Conservation (phyloP, 225 moss, liverwort and hornwort genomes). For the Polytrichum commune region DNA sequence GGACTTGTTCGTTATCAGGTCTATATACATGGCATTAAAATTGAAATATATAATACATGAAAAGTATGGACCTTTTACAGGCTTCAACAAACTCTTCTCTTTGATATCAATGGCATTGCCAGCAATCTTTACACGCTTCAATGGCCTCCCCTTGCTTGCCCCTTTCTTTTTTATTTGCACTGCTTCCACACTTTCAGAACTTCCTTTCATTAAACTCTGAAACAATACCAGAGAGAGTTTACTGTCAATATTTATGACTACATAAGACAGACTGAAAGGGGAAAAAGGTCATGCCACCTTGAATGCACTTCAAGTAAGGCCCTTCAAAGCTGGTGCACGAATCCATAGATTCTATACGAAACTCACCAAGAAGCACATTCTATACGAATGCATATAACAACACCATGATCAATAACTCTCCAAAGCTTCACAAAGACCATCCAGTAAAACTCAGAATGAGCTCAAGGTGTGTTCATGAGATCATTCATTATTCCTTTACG, state of each 20-base stretch:
- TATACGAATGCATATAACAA: too few relatives aligned
- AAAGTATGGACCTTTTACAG: conserved; percentile 55
- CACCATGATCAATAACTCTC: too few relatives aligned
- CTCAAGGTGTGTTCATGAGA: too few relatives aligned
- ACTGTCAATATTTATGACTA: background rate
- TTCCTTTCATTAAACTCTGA: conserved; percentile 38
- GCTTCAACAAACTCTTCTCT: conserved; percentile 34
- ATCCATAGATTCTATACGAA: background rate
- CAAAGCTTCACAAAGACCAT: too few relatives aligned
- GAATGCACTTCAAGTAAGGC: too few relatives aligned
- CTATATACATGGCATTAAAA: too few relatives aligned
- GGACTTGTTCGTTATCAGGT: too few relatives aligned
- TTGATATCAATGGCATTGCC: conserved; percentile 28
- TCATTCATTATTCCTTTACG: too few relatives aligned
- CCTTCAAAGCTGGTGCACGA: background rate
- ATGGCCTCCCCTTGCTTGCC: conserved; percentile 45
- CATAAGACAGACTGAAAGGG: too few relatives aligned
- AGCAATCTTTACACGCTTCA: conserved; percentile 69
- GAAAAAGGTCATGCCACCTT: background rate
- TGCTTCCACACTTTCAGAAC: conserved; percentile 38
- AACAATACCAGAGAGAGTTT: conserved; percentile 5
- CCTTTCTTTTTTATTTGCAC: conserved; percentile 60
- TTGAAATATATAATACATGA: too few relatives aligned
- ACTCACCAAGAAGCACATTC: too few relatives aligned
- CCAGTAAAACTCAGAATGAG: too few relatives aligned